These are phyloP conservation scores for Nicotiana attenuata DNA, from an alignment of 257 asterid genomes.

Conservation along the genomic window DNA sequence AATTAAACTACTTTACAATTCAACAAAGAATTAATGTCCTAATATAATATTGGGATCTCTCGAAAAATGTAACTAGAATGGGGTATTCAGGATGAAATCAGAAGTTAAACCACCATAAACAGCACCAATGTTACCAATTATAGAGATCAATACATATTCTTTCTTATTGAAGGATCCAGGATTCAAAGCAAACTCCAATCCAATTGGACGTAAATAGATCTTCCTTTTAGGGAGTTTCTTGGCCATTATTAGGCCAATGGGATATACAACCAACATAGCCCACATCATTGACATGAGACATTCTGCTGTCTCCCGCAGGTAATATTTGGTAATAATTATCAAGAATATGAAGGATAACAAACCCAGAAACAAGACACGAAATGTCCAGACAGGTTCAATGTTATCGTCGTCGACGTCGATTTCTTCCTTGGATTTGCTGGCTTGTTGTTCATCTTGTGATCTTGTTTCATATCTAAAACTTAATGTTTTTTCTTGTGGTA, in stretches of 20 bases:
- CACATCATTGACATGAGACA: conserved; percentile 47
- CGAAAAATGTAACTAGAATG: background rate
- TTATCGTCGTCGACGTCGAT: conserved; percentile 8
- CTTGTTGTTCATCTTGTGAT: background rate
- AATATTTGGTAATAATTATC: conserved; percentile 37
- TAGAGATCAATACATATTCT: conserved; percentile 59
- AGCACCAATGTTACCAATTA: conserved; percentile 59
- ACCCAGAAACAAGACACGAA: conserved; percentile 50
- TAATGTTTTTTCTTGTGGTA: background rate
- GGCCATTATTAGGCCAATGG: conserved; percentile 45
- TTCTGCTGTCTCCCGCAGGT: conserved; percentile 40
- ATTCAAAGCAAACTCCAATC: conserved; percentile 51
- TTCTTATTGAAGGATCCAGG: conserved; percentile 49
- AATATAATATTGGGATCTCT: background rate
- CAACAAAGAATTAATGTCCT: background rate
- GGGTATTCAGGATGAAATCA: conserved; percentile 13
- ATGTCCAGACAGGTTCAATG: conserved; percentile 52
- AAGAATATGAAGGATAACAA: conserved; percentile 34
- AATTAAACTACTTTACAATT: background rate
- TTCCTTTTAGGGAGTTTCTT: conserved; percentile 39
- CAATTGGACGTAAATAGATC: conserved; percentile 26
- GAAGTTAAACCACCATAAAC: conserved; percentile 54
- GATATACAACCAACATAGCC: conserved; percentile 24
- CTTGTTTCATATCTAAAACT: background rate
- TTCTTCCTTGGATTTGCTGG: background rate